These are phyloP conservation scores for Orbilia javanica DNA, from an alignment of 2,329 filamentous ascomycete genomes.

Conservation along the genomic window DNA sequence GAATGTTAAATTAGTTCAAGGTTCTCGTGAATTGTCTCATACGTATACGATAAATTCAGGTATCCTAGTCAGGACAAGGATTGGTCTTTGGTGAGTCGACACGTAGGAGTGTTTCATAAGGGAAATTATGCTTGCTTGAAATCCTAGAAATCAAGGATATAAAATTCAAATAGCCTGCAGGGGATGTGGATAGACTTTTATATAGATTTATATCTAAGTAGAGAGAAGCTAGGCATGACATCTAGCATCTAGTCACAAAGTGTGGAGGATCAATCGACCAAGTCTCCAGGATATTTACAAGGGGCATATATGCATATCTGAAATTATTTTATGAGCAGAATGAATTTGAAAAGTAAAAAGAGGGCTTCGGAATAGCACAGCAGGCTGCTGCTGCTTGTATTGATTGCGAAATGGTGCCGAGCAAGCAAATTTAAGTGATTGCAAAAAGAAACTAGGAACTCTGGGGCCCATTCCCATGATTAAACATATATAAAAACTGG, in stretches of 20 bases:
- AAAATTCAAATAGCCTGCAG: conserved; percentile 7
- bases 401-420: background rate
- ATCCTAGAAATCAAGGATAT: background rate
- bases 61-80: background rate
- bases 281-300: conserved; percentile 8
- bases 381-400: background rate
- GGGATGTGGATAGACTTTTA: background rate
- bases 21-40: no score
- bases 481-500: background rate
- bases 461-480: background rate
- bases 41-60: no score
- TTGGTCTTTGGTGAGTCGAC: background rate
- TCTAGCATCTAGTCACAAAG: no score
- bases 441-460: background rate
- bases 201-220: no score
- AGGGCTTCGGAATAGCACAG: background rate
- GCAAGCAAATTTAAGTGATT: background rate
- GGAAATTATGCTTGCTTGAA: background rate
- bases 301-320: background rate
- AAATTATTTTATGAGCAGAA: background rate
- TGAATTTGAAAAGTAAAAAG: background rate
- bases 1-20: no score
- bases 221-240: no score
- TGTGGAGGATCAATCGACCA: conserved; percentile 7
- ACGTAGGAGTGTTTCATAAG: conserved; percentile 11